Conservation (phyloP, 139 green algal genomes). For the Klebsormidium nitens region DNA sequence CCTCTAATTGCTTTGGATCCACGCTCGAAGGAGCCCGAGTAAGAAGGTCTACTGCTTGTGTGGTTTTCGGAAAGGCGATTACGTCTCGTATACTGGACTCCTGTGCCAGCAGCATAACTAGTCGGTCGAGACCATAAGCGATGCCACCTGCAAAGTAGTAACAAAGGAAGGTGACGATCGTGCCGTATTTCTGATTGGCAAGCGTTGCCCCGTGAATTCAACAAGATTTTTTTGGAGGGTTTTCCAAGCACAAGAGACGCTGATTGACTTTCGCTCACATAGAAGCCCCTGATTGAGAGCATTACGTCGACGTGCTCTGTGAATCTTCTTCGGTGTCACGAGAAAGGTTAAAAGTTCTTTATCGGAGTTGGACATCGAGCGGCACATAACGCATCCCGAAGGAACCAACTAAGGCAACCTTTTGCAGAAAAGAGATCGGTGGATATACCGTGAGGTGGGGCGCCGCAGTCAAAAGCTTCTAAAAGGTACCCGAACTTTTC, state of each 20-base stretch:
- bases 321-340: neutral
- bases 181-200: no score
- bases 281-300: neutral
- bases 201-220: no score
- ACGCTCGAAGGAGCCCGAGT: constrained; percentile 60
- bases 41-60: constrained; percentile 73
- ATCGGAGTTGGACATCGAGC: no score
- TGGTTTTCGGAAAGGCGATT: constrained; percentile 99
- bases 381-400: no score
- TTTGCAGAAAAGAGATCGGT: neutral
- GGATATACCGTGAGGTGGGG: constrained; percentile 76
- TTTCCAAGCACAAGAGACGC: neutral
- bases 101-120: constrained; percentile 87
- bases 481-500: constrained; percentile 58
- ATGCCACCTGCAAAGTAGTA: constrained; percentile 49
- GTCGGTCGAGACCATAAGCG: constrained; percentile 86
- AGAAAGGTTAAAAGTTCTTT: constrained; percentile 5
- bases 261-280: neutral
- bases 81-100: constrained; percentile 89
- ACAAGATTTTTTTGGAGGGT: no score
- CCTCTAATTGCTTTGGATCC: constrained; percentile 32
- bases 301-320: no score
- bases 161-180: neutral
- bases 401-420: neutral
- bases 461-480: constrained; percentile 57